Evolutionary conservation across 129 eudicot species (phyloP), one percentile per base, ranked within the genome.

Genomic region (Tagetes patula): DNA sequence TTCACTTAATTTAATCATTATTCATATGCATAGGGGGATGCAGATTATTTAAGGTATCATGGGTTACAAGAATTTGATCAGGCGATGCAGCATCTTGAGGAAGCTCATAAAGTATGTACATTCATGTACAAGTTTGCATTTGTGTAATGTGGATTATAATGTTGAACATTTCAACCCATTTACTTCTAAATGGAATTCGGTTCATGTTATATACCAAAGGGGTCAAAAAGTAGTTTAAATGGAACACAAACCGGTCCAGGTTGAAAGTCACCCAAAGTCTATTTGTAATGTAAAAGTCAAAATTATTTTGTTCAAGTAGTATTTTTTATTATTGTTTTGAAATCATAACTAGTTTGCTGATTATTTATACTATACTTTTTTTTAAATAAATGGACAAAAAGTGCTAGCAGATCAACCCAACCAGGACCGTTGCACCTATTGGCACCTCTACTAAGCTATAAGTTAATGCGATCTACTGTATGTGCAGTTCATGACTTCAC

Each of bases 1-100:
- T 2, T 54, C 65, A 72, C 0, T 52, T 60, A 60, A 60, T 60
- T 14, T 73, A 62, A 13, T 63, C 71, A 14, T 74, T 7, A 36
- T 49, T 76, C 65, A 50, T 53, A 52, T 75, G 63, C 74, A 39
- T 85, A 95, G 97, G 99, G 96, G 37, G 99, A 95, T 88, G 97
- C 99, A 11, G 87, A 88, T 1, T 90, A 90, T 75, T 82, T 95
- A 71, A 85, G 97, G 77, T 95, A 95, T 50, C 88, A 47, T 43
- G 97, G 99, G 9, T n/a, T 95, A 81, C 99, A 90, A 88, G 91
- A 95, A 80, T 95, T 95, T 73, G 99, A 95, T 81, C 86, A 40
- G 77, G 99, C 96, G 10, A 95, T 95, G 96, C 99, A 95, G 42
- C 99, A 90, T 80, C 96, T 95, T 70, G 99, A 95, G 83, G 94